Evolutionary conservation across 768 basidiomycete species (phyloP).

Genomic region (Russula griseocarnosa): DNA sequence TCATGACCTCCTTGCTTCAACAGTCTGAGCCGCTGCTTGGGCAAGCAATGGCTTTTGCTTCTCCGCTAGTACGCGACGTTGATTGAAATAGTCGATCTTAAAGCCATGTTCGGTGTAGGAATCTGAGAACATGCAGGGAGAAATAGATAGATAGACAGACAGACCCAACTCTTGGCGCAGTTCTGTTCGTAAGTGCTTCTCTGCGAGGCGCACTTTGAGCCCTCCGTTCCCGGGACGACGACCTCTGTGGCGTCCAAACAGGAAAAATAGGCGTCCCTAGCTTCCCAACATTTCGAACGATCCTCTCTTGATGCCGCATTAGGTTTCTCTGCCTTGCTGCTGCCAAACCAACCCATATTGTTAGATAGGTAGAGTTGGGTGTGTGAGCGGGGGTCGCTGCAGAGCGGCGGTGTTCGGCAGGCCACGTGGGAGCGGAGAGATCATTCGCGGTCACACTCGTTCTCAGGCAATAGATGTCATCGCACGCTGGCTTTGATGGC

Average conservation of each 20-base stretch:
- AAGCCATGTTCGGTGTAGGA: neutral
- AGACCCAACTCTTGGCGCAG: conserved; percentile 89
- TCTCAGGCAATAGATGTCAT: conserved; percentile 6
- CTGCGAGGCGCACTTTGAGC: conserved; percentile 52
- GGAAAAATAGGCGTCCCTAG: conserved; percentile 75
- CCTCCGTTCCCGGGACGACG: conserved; percentile 72
- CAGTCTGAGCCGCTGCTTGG: conserved; percentile 40
- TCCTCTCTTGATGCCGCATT: conserved; percentile 53
- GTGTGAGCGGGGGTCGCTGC: too few relatives aligned
- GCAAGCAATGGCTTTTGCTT: conserved; percentile 70
- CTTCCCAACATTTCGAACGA: conserved; percentile 81
- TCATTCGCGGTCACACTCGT: conserved; percentile 3
- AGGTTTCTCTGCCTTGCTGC: conserved; percentile 40
- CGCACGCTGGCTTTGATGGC: conserved; percentile 25
- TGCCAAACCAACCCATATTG: conserved; percentile 39
- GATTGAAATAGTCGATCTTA: conserved; percentile 94
- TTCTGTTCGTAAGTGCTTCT: conserved; percentile 58
- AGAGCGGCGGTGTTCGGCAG: too few relatives aligned
- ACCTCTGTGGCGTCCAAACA: conserved; percentile 73
- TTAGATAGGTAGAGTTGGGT: neutral
- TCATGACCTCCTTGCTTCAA: conserved; percentile 31
- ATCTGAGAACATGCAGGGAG: neutral
- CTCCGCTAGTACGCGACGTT: conserved; percentile 76
- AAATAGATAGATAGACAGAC: conserved; percentile 31
- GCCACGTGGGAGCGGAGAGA: conserved; percentile 6